These are phyloP conservation scores for Tripterygium wilfordii DNA, from an alignment of 177 flowering plant genomes.

Conservation along the genomic window DNA sequence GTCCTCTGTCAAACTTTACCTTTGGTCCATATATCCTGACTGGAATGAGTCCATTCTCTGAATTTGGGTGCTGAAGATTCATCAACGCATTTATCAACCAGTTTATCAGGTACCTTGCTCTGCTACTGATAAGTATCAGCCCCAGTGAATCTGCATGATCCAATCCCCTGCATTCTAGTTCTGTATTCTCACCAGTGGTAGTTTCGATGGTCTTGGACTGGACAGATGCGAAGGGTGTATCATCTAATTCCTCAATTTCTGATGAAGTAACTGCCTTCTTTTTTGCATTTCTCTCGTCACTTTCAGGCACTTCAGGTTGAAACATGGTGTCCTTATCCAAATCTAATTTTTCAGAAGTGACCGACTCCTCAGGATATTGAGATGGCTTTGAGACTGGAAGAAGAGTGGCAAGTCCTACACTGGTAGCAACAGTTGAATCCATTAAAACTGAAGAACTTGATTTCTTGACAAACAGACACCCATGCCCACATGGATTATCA, in stretches of 20 bases:
- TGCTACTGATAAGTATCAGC: slow-evolving; percentile 21
- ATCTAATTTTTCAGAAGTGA: neutral
- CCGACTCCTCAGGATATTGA: slow-evolving; percentile 6
- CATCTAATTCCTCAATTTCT: slow-evolving; percentile 11
- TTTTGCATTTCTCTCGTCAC: slow-evolving; percentile 1
- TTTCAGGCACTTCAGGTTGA: slow-evolving; percentile 2
- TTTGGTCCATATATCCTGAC: slow-evolving; percentile 43
- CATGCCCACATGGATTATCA: slow-evolving; percentile 42
- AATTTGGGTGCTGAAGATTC: slow-evolving; percentile 29
- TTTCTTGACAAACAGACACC: slow-evolving; percentile 43
- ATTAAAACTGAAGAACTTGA: slow-evolving; percentile 21
- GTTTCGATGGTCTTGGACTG: neutral
- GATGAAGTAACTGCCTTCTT: slow-evolving; percentile 2
- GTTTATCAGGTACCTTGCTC: slow-evolving; percentile 31
- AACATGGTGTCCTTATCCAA: neutral
- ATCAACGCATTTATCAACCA: slow-evolving; percentile 41
- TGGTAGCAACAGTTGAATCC: slow-evolving; percentile 11
- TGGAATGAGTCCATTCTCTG: slow-evolving; percentile 13
- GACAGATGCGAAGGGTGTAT: neutral
- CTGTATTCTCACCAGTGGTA: neutral
- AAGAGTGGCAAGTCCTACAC: slow-evolving; percentile 25
- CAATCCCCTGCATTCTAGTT: slow-evolving; percentile 19
- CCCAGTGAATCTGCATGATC: slow-evolving; percentile 37
- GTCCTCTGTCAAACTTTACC: slow-evolving; percentile 26
- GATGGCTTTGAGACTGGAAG: slow-evolving; percentile 8